Base-by-base conservation (phyloP, 371 early-diverging fungal genomes). In the Mucor piriformis region DNA sequence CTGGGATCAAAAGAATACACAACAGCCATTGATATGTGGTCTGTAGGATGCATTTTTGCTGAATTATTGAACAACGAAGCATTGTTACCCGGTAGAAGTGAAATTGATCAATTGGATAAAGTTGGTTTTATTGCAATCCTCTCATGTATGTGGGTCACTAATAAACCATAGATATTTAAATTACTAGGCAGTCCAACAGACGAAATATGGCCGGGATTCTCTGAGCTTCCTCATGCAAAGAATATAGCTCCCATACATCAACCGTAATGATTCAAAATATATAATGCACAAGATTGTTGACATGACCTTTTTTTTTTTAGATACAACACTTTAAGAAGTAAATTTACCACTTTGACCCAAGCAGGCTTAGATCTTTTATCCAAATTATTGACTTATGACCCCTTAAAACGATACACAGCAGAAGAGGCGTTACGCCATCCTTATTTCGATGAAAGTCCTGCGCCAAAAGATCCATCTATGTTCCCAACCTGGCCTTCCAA, bases 11-110 rank as follows among this genome's bases (percentile, higher is more conserved):
- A 88, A 54, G 84, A 91, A 57, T 99, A 99, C 74, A 85, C 93
- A 1, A 93, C 92, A 0, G 92, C 96, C 0, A 83, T 99, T 21
- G 99, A 99, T 67, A 95, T 99, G 77, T 99, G 99, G 99, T 93
- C 94, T 6, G 86, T 95, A 27, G 97, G 97, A 1, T 94, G 97
- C 60, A 94, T 98, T 43, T 91, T 97, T 74, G 95, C 89, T 25
- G 98, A 97, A 65, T 74, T 97, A 43, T 66, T 95, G 27, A 79
- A 82, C 50, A 85, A 88, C 35, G 79, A 85, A 51, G 91, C 94
- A 11, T 59, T 93, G 13, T 70, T 94, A 33, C 85, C 84, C 40
- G 95, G 93, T 24, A 75, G 83, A 16, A 87, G 88, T 33, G 95
- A 94, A 59, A 88, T 92, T 44, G 91, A 90, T 64, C 92, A 95